A percentile compares a stretch with the other conserved stretches of the same genome.
Evolutionary conservation across 768 basidiomycete species (phyloP).

Genomic region (Tulasnella sp.): DNA sequence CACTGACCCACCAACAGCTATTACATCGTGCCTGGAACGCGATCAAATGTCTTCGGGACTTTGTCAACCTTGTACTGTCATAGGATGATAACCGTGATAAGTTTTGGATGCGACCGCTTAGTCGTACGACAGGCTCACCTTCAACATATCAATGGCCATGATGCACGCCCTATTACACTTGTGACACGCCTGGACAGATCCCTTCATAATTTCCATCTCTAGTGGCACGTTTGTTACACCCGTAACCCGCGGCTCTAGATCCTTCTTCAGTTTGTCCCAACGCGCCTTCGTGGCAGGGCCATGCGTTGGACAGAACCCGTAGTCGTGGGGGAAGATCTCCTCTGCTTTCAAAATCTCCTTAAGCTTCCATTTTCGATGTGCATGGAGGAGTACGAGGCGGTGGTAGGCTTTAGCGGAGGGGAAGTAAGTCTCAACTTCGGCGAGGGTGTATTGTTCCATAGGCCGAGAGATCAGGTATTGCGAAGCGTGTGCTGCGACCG

Average conservation of each 20-base stretch:
- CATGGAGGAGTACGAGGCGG: constrained; percentile 48
- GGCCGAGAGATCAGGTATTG: constrained; percentile 46
- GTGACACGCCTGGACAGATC: constrained; percentile 41
- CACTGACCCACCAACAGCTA: no score
- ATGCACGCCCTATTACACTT: constrained; percentile 45
- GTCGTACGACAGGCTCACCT: constrained; percentile 31
- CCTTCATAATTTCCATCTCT: constrained; percentile 49
- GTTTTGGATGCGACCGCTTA: neutral
- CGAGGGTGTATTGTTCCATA: constrained; percentile 42
- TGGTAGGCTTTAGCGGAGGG: constrained; percentile 54
- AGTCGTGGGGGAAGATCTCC: constrained; percentile 63
- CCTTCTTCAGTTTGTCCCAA: constrained; percentile 45
- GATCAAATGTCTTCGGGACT: neutral
- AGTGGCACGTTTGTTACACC: constrained; percentile 57
- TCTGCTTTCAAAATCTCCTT: constrained; percentile 45
- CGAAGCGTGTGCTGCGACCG: constrained; percentile 48
- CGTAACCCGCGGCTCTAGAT: constrained; percentile 29
- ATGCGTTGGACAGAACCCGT: constrained; percentile 49
- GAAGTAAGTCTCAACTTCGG: constrained; percentile 39
- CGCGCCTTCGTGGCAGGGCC: constrained; percentile 32
- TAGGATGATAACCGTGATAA: neutral
- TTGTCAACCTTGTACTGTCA: constrained; percentile 8
- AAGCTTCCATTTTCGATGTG: constrained; percentile 42
- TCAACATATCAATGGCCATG: constrained; percentile 54
- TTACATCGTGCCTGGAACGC: neutral